Evolutionary conservation across 495 filamentous ascomycete genomes (phyloP).

Genomic region (Penicillium psychrofluorescens): DNA sequence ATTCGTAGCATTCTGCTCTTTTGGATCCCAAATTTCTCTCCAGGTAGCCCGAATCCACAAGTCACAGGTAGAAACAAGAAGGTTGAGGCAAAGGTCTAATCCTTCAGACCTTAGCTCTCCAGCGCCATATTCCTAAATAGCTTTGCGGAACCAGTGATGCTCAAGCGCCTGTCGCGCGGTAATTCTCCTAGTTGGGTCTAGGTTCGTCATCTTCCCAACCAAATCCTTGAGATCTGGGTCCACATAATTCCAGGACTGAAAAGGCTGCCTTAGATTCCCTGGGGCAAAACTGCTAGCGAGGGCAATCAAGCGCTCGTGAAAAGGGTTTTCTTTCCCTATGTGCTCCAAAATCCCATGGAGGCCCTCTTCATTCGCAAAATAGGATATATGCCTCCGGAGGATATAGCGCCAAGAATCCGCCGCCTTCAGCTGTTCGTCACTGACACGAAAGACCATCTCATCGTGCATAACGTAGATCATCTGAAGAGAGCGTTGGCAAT

Average conservation of each 20-base stretch:
- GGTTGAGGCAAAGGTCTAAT: too few relatives aligned
- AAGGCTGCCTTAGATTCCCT: slow-evolving; percentile 21
- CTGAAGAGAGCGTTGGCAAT: slow-evolving; percentile 7
- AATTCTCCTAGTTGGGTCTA: slow-evolving; percentile 16
- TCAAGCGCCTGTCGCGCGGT: slow-evolving; percentile 13
- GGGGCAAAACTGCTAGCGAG: slow-evolving; percentile 23
- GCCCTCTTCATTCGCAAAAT: slow-evolving; percentile 36
- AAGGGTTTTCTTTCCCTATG: slow-evolving; percentile 29
- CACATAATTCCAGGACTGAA: slow-evolving; percentile 18
- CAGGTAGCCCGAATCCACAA: too few relatives aligned
- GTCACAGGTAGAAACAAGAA: too few relatives aligned
- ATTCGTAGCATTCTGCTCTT: too few relatives aligned
- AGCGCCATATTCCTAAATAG: neutral
- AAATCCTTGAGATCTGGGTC: slow-evolving; percentile 28
- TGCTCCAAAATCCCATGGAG: slow-evolving; percentile 20
- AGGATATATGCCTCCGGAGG: slow-evolving; percentile 37
- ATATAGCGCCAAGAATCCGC: slow-evolving; percentile 40
- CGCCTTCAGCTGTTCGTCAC: slow-evolving; percentile 16
- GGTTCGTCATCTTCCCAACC: slow-evolving; percentile 15
- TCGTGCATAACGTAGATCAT: slow-evolving; percentile 22
- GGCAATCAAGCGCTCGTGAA: slow-evolving; percentile 16
- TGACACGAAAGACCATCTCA: slow-evolving; percentile 18
- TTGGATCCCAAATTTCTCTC: too few relatives aligned
- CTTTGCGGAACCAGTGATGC: slow-evolving; percentile 6
- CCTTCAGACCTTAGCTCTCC: too few relatives aligned